Evolutionary conservation across 441 rosid genomes (phyloP).

Genomic region (Kokia cookei): DNA sequence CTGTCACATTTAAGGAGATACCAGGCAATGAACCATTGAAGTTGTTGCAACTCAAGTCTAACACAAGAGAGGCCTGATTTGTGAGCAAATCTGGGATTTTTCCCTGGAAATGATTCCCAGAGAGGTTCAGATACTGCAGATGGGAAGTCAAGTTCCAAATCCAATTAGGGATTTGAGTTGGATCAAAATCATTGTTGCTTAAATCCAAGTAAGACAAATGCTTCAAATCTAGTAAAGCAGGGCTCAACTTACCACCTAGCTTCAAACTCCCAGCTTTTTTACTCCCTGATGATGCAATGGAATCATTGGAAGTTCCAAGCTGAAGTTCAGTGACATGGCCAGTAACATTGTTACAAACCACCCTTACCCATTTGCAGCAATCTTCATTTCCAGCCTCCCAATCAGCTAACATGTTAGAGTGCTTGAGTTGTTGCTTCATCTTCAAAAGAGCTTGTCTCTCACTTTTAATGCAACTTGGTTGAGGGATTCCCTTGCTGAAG

Average conservation of each 20-base stretch:
- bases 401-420: not conserved
- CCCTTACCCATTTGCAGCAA: not conserved
- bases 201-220: conserved; percentile 5
- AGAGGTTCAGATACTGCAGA: not conserved
- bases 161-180: not conserved
- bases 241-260: conserved; percentile 5
- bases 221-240: conserved; percentile 4
- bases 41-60: not conserved
- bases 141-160: not conserved
- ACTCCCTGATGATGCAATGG: not conserved
- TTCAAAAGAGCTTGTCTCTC: conserved; percentile 19
- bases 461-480: not conserved
- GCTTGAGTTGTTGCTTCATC: conserved; percentile 6
- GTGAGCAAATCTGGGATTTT: conserved; percentile 9
- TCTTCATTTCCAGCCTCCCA: not conserved
- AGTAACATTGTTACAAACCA: not conserved
- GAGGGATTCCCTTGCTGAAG: not conserved
- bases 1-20: not conserved
- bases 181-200: conserved; percentile 8
- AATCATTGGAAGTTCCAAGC: not conserved
- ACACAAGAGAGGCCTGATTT: not conserved
- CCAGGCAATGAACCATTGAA: not conserved
- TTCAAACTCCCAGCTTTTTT: not conserved
- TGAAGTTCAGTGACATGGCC: conserved; percentile 18
- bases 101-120: not conserved